Base-by-base conservation (phyloP, 2,329 filamentous ascomycete genomes). In the Calonectria multiphialidica region DNA sequence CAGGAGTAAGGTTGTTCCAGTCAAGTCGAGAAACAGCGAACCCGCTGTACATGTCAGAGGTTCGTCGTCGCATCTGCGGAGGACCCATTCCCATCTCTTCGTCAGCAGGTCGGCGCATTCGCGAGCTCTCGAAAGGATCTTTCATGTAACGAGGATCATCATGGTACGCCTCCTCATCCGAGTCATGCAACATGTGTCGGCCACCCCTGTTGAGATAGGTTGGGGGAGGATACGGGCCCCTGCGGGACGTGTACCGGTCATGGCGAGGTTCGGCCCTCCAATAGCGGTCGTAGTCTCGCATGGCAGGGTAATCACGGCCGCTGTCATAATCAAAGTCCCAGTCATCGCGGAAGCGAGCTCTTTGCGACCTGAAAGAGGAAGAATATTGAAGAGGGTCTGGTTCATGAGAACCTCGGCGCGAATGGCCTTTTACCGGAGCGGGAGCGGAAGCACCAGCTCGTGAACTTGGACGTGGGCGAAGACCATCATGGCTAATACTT, bases 1-100 rank as follows among this genome's bases (percentile, higher is more conserved):
- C 79, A 1, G 79, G 76, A 7, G 80, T 84, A 49, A 87, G 74
- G 42, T 81, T 78, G 30, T 83, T 81, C 82, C 85, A 86, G 66
- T 86, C 81, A 21, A 86, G 75, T 21, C 78, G 76, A 30, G 75
- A 70, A 2, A 77, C 74, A 28, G 72, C 74, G 4, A 79, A 69
- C 4, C 76, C 73, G 40, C 71, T 70, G 12, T 76, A 67, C 47
- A 70, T 62, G 16, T 76, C 72, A 33, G 75, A 75, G 21, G 30
- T 67, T 25, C 72, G 75, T 35, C 70, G 73, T 25, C 59, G 63
- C 16, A 66, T 53, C 37, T 66, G 61, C 21, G 23, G 25, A 33
- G 37, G 69, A 33, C 16, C 55, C 59, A 42, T 35, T 44, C 75
- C 77, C 74, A 77, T 74, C 66, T 80, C 79, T 64, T 80, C 79